Conservation (phyloP, 129 eudicot species). For the Heracleum sosnowskyi region DNA sequence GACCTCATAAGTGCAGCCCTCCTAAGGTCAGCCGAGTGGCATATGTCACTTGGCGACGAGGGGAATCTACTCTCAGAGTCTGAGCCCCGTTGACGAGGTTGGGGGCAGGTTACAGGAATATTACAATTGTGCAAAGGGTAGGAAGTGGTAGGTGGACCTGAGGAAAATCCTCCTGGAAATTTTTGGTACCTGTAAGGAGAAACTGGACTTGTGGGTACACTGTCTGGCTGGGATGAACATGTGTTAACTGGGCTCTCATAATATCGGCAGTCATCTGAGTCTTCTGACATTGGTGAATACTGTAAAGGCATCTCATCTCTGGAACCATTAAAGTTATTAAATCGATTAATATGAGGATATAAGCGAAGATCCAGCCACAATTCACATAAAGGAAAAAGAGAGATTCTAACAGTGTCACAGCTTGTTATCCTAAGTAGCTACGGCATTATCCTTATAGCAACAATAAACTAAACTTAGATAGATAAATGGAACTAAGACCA, state of each 20-base stretch:
- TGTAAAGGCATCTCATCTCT: constrained; percentile 76
- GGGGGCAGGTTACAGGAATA: constrained; percentile 36
- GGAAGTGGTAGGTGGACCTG: constrained; percentile 42
- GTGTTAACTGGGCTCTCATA: constrained; percentile 44
- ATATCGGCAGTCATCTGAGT: constrained; percentile 69
- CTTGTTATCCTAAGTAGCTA: neutral
- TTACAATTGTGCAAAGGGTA: constrained; percentile 30
- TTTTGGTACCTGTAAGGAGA: constrained; percentile 78
- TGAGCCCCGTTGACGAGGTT: constrained; percentile 65
- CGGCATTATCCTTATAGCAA: neutral
- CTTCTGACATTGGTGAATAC: constrained; percentile 96
- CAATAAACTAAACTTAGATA: neutral
- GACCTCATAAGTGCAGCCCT: constrained; percentile 85
- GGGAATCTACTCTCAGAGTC: constrained; percentile 90
- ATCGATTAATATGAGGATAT: neutral
- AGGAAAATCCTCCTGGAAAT: constrained; percentile 34
- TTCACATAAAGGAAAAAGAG: neutral
- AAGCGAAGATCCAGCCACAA: neutral
- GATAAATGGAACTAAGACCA: neutral
- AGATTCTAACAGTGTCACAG: neutral
- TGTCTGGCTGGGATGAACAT: constrained; percentile 63
- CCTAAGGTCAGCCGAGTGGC: constrained; percentile 93
- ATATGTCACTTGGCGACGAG: constrained; percentile 90
- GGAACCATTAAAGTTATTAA: constrained; percentile 13
- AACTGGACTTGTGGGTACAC: constrained; percentile 85